Base-by-base conservation (phyloP, 306 rosid genomes). In the Ormosia semicastrata region DNA sequence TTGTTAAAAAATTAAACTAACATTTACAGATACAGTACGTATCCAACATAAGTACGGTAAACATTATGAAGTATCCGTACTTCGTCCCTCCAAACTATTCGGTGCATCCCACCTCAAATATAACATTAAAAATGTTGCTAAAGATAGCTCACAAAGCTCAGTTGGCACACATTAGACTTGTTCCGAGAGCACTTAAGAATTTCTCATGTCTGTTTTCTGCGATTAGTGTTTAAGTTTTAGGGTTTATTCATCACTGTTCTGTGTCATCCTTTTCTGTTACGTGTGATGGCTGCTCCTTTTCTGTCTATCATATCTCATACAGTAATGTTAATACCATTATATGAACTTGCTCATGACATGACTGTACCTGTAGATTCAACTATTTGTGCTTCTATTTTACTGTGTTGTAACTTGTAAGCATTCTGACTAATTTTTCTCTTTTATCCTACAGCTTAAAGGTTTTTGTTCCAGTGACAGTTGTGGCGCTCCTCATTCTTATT, bases 401-500 rank as follows among this genome's bases (percentile, higher is more conserved):
- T 34, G 57, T 50, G 50, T 59, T 69, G 9, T 36, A 4, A 62
- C 11, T 59, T 69, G 9, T 36, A 4, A 62, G 11, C 39, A 33
- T 52, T 76, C 9, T 70, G 64, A 74, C 37, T 44, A 47, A 2
- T 57, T 76, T 54, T 53, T 79, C 63, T 54, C 18, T 78, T 13
- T 54, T 56, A 36, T 75, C 10, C 62, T 72, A 40, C 91, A 95
- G 99, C 66, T 86, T 95, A 79, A 95, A 95, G 89, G 88, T 95
- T 83, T 95, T 95, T 83, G 77, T 89, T 66, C 99, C 98, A 18
- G 63, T 86, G 54, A 67, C 98, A 15, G 54, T 93, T 68, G 89
- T 93, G 71, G 97, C 99, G n/a, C 98, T 95, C 64, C 89, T 93
- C 76, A 68, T 93, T 66, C 97, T 95, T 71, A 92, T 95, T 73